Evolutionary conservation across 2,329 filamentous ascomycete genomes (phyloP).

Genomic region (Fusarium tricinctum): DNA sequence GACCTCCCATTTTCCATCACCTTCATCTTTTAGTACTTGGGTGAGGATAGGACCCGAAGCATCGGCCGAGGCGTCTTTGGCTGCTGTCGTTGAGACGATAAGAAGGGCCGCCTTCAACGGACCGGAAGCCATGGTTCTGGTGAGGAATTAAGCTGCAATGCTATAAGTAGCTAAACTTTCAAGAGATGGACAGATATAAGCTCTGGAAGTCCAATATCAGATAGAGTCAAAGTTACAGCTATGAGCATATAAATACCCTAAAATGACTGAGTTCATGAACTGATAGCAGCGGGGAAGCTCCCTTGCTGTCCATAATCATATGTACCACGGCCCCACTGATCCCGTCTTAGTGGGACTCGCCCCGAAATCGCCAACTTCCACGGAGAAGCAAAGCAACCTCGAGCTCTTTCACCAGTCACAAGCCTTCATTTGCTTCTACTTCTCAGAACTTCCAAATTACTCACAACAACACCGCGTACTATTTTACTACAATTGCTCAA

Average conservation of each 20-base stretch:
- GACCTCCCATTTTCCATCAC: slow-evolving; percentile 79
- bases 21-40: slow-evolving; percentile 76
- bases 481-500: neutral
- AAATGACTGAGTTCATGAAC: slow-evolving; percentile 13
- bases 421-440: slow-evolving; percentile 13
- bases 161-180: neutral
- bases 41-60: slow-evolving; percentile 76
- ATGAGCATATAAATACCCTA: slow-evolving; percentile 16
- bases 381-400: slow-evolving; percentile 16
- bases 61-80: slow-evolving; percentile 83
- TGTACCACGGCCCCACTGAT: slow-evolving; percentile 40
- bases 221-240: neutral
- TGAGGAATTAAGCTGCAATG: neutral
- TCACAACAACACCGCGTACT: neutral
- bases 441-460: slow-evolving; percentile 4
- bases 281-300: slow-evolving; percentile 42
- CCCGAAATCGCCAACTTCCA: slow-evolving; percentile 38
- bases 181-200: neutral
- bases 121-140: slow-evolving; percentile 48
- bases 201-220: neutral
- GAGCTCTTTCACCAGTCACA: slow-evolving; percentile 28
- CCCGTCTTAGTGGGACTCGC: slow-evolving; percentile 40
- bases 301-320: neutral
- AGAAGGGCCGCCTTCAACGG: slow-evolving; percentile 81
- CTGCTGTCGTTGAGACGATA: slow-evolving; percentile 91